Evolutionary conservation across 106 monocot genomes (phyloP).

Genomic region (Iris macrosiphon): DNA sequence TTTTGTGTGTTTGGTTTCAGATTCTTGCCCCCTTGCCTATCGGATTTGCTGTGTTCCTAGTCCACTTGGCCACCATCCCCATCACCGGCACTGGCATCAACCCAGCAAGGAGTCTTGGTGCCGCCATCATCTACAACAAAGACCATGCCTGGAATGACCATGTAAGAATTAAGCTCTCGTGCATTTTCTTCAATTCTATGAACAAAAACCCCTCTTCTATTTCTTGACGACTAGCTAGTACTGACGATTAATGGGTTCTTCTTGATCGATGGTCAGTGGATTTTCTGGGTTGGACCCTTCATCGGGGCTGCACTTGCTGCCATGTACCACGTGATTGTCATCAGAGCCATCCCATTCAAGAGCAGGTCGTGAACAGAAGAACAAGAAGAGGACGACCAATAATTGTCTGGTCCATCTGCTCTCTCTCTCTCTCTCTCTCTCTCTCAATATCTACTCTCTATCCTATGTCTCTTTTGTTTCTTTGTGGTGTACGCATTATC

Average conservation of each 20-base stretch:
- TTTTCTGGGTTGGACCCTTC: slow-evolving; percentile 34
- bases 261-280: slow-evolving; percentile 14
- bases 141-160: slow-evolving; percentile 42
- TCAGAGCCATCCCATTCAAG: slow-evolving; percentile 25
- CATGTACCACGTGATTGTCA: slow-evolving; percentile 18
- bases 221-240: too few species aligned
- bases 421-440: neutral
- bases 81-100: slow-evolving; percentile 54
- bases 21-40: slow-evolving; percentile 44
- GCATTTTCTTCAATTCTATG: too few species aligned
- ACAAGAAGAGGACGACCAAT: too few species aligned
- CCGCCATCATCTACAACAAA: slow-evolving; percentile 53
- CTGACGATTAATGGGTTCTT: neutral
- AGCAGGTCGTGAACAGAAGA: slow-evolving; percentile 15
- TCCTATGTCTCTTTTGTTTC: neutral
- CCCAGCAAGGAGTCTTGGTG: slow-evolving; percentile 44
- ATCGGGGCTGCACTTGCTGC: slow-evolving; percentile 27
- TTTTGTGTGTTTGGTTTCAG: slow-evolving; percentile 1
- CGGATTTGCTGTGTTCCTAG: slow-evolving; percentile 50
- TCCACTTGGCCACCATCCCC: slow-evolving; percentile 48
- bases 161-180: slow-evolving; percentile 18
- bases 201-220: neutral
- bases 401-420: neutral
- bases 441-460: neutral
- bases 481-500: too few species aligned